Evolutionary conservation across 768 basidiomycete species (phyloP).

Genomic region (Termitomyces sp.): DNA sequence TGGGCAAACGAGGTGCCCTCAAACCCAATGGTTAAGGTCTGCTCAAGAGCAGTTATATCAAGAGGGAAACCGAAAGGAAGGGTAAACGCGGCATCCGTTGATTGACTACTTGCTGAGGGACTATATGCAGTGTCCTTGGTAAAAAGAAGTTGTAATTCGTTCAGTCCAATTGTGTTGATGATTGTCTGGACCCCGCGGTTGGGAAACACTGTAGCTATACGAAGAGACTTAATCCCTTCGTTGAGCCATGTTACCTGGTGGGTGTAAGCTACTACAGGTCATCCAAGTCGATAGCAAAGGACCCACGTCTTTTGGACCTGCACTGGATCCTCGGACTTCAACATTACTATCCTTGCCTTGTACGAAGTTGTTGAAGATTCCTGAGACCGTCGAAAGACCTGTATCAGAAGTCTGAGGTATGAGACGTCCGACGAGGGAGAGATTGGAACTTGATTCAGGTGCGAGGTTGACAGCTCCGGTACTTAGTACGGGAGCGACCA

Average conservation of each 20-base stretch:
- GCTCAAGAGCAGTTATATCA: constrained; percentile 60
- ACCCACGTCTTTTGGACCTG: constrained; percentile 54
- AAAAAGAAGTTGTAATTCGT: constrained; percentile 59
- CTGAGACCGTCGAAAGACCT: constrained; percentile 57
- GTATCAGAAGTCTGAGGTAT: constrained; percentile 52
- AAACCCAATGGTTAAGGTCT: constrained; percentile 53
- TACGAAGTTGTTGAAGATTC: constrained; percentile 69
- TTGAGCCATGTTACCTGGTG: constrained; percentile 68
- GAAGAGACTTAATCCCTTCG: constrained; percentile 62
- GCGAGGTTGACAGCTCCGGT: constrained; percentile 48
- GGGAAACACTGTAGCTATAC: constrained; percentile 57
- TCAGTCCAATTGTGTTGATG: constrained; percentile 62
- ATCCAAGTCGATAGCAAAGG: background rate
- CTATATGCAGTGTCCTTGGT: constrained; percentile 52
- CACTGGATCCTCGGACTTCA: constrained; percentile 54
- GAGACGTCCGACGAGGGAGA: constrained; percentile 61
- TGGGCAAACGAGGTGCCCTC: constrained; percentile 56
- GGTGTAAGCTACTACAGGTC: background rate
- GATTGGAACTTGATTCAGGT: constrained; percentile 47
- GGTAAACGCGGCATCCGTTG: constrained; percentile 60
- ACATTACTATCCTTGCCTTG: constrained; percentile 63
- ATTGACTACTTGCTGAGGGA: constrained; percentile 56
- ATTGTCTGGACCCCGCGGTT: constrained; percentile 58
- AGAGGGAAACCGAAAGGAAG: constrained; percentile 70
- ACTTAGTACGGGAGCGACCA: constrained; percentile 59